Evolutionary conservation across 176 grass and related monocot species (phyloP).

Genomic region (Pharus latifolius): DNA sequence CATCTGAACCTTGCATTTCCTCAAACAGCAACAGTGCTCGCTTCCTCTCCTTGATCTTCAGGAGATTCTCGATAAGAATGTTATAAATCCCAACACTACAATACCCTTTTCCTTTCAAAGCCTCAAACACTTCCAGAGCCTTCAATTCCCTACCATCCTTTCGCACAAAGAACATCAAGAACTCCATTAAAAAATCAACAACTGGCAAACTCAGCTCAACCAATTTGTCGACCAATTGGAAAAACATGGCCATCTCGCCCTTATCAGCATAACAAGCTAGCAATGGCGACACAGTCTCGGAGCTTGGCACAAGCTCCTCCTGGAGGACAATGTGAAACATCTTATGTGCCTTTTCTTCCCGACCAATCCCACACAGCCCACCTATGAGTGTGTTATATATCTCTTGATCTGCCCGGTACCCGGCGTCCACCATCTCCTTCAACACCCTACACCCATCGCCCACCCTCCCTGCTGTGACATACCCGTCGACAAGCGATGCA

Average conservation of each 20-base stretch:
- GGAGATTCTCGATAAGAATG: constrained; percentile 59
- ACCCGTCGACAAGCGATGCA: constrained; percentile 47
- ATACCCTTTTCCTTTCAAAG: constrained; percentile 47
- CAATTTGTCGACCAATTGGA: constrained; percentile 45
- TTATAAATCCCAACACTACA: constrained; percentile 59
- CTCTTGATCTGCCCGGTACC: constrained; percentile 51
- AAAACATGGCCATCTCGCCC: constrained; percentile 44
- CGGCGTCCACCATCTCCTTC: constrained; percentile 71
- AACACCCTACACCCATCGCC: constrained; percentile 56
- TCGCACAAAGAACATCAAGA: constrained; percentile 40
- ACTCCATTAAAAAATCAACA: constrained; percentile 43
- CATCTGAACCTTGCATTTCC: constrained; percentile 57
- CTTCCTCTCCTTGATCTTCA: constrained; percentile 58
- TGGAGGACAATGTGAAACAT: constrained; percentile 60
- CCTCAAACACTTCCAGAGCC: constrained; percentile 48
- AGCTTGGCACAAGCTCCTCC: constrained; percentile 45
- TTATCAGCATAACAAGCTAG: constrained; percentile 56
- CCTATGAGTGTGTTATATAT: constrained; percentile 76
- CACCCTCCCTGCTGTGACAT: constrained; percentile 33
- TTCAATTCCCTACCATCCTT: constrained; percentile 53
- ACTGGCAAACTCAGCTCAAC: constrained; percentile 38
- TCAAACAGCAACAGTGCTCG: constrained; percentile 38
- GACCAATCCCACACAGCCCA: constrained; percentile 51
- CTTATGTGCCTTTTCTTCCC: constrained; percentile 62
- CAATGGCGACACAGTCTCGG: constrained; percentile 50